Conservation (phyloP, 805 yeast species). For the Pachysolen tannophilus region DNA sequence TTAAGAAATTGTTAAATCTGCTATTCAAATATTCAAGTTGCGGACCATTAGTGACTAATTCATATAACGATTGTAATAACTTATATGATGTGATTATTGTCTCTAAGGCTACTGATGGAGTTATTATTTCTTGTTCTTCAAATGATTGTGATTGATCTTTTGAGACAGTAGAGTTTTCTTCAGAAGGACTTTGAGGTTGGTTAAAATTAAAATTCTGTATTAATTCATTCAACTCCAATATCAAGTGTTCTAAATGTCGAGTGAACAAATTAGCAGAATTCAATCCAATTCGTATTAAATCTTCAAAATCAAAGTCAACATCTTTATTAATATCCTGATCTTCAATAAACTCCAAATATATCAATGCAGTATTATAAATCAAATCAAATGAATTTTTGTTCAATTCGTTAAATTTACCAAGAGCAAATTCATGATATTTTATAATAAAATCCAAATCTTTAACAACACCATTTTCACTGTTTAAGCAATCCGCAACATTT, state of each 20-base stretch:
- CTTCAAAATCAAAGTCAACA: constrained; percentile 12
- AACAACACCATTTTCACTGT: constrained; percentile 28
- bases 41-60: constrained; percentile 12
- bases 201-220: constrained; percentile 15
- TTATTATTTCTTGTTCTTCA: constrained; percentile 15
- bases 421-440: constrained; percentile 29
- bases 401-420: constrained; percentile 15
- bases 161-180: constrained; percentile 3
- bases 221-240: constrained; percentile 18
- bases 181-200: not conserved
- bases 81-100: constrained; percentile 20
- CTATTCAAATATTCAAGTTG: constrained; percentile 4
- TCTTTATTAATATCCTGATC: constrained; percentile 30
- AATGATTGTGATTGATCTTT: constrained; percentile 4
- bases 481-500: constrained; percentile 23
- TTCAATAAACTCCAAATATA: constrained; percentile 37
- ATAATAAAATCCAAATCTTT: constrained; percentile 29
- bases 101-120: constrained; percentile 20
- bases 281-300: not conserved
- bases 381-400: constrained; percentile 30
- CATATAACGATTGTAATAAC: constrained; percentile 18
- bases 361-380: constrained; percentile 37
- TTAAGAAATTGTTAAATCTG: constrained; percentile 7
- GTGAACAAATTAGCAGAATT: constrained; percentile 15
- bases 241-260: constrained; percentile 20